Percentiles rank a stretch among this genome's conserved stretches.
These are phyloP conservation scores for Ganoderma boninense DNA, from an alignment of 1,284 basidiomycete species.

Conservation along the genomic window DNA sequence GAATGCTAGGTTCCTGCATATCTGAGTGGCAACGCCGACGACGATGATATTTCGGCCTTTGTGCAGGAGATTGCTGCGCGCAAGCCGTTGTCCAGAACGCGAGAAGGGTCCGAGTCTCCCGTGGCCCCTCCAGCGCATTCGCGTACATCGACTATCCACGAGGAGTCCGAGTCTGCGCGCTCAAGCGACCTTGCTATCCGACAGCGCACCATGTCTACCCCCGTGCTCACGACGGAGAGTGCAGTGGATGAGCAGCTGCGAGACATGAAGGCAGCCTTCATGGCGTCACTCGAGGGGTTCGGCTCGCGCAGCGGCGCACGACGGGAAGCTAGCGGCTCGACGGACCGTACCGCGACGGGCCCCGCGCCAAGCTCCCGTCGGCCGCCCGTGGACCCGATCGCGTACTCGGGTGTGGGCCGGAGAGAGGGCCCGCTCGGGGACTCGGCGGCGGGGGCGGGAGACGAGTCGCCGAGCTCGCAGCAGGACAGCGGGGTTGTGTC, in stretches of 20 bases:
- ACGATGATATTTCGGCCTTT: slow-evolving; percentile 79
- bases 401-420: slow-evolving; percentile 19
- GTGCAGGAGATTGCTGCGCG: slow-evolving; percentile 77
- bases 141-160: slow-evolving; percentile 28
- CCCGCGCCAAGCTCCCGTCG: slow-evolving; percentile 8
- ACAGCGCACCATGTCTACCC: slow-evolving; percentile 32
- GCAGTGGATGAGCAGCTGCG: slow-evolving; percentile 70
- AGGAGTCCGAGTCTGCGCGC: slow-evolving; percentile 22
- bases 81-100: slow-evolving; percentile 61
- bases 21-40: slow-evolving; percentile 62
- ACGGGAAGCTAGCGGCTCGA: slow-evolving; percentile 24
- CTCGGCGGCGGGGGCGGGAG: background rate
- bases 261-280: slow-evolving; percentile 71
- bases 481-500: background rate
- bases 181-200: slow-evolving; percentile 21
- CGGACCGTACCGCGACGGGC: slow-evolving; percentile 15
- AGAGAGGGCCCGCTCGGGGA: slow-evolving; percentile 26
- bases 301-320: slow-evolving; percentile 23
- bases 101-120: slow-evolving; percentile 32
- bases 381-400: slow-evolving; percentile 19
- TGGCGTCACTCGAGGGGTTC: slow-evolving; percentile 56
- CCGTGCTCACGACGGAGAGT: slow-evolving; percentile 63
- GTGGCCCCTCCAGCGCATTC: slow-evolving; percentile 8
- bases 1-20: slow-evolving; percentile 49
- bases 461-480: background rate